Evolutionary conservation across 768 basidiomycete species (phyloP).

Genomic region (Boletus rubropictus): DNA sequence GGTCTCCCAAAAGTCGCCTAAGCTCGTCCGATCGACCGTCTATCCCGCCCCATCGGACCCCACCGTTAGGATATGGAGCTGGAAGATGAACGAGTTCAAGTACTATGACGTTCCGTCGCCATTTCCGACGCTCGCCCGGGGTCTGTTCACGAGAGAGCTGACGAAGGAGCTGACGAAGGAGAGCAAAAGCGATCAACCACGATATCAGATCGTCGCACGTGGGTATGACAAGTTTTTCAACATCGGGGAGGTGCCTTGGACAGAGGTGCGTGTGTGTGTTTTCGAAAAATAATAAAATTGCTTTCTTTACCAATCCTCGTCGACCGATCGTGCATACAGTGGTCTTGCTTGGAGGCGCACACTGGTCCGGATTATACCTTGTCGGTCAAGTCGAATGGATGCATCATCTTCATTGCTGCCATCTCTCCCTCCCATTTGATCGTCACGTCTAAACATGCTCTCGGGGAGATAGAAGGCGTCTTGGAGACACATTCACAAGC

Average conservation of each 20-base stretch:
- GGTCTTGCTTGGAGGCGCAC: slow-evolving; percentile 62
- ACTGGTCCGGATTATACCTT: slow-evolving; percentile 77
- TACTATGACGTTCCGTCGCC: slow-evolving; percentile 86
- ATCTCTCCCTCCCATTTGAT: slow-evolving; percentile 69
- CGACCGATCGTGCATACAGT: no score
- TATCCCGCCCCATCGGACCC: slow-evolving; percentile 57
- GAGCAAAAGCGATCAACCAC: slow-evolving; percentile 28
- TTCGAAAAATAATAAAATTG: no score
- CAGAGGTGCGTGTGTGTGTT: slow-evolving; percentile 57
- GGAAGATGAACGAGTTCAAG: slow-evolving; percentile 98
- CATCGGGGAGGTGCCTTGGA: slow-evolving; percentile 95
- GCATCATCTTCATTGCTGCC: slow-evolving; percentile 92
- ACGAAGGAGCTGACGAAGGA: slow-evolving; percentile 27
- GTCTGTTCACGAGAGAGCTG: slow-evolving; percentile 69
- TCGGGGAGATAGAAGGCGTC: slow-evolving; percentile 51
- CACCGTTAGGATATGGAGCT: slow-evolving; percentile 59
- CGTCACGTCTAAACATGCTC: slow-evolving; percentile 88
- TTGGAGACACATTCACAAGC: slow-evolving; percentile 68
- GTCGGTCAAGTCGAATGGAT: slow-evolving; percentile 92
- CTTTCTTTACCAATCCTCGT: no score
- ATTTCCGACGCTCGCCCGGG: slow-evolving; percentile 92
- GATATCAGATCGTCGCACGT: slow-evolving; percentile 67
- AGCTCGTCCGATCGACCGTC: slow-evolving; percentile 55
- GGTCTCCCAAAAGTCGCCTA: slow-evolving; percentile 51
- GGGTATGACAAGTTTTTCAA: slow-evolving; percentile 99